Conservation (phyloP, 2,329 filamentous ascomycete species). For the Botrytis porri region DNA sequence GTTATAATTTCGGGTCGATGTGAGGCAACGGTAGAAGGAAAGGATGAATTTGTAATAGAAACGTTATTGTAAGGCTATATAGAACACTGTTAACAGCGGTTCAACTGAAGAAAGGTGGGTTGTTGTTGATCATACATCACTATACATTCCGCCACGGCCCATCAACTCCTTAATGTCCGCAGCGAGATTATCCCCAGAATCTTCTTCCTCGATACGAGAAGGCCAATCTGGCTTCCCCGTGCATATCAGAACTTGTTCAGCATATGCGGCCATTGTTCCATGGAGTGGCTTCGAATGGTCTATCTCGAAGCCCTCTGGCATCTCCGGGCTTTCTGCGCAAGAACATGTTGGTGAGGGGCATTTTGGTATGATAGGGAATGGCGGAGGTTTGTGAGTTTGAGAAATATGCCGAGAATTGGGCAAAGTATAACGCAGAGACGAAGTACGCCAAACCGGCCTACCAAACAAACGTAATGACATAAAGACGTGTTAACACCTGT, state of each 20-base stretch:
- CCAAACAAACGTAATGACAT: conserved; percentile 1
- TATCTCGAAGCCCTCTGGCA: conserved; percentile 69
- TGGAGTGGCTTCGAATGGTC: conserved; percentile 68
- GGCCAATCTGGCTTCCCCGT: conserved; percentile 80
- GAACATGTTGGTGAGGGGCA: conserved; percentile 76
- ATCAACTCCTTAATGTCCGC: conserved; percentile 70
- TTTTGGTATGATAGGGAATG: conserved; percentile 33
- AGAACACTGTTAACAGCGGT: conserved; percentile 7
- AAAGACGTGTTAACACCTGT: background rate
- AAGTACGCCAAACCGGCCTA: conserved; percentile 1
- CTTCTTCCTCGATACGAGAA: conserved; percentile 81
- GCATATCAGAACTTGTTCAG: conserved; percentile 79
- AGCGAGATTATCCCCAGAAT: conserved; percentile 62
- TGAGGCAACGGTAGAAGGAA: conserved; percentile 51
- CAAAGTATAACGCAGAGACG: background rate
- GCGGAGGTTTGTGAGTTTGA: background rate
- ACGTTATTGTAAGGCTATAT: conserved; percentile 78
- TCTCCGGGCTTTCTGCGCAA: conserved; percentile 64
- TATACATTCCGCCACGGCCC: conserved; percentile 62
- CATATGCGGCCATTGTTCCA: conserved; percentile 74
- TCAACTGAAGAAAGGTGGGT: conserved; percentile 17
- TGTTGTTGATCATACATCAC: conserved; percentile 51
- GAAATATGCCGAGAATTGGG: background rate
- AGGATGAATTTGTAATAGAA: conserved; percentile 72
- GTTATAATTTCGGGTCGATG: conserved; percentile 44